Evolutionary conservation across 2,329 filamentous ascomycete species (phyloP).

Genomic region (Penicillium hesseltinei): DNA sequence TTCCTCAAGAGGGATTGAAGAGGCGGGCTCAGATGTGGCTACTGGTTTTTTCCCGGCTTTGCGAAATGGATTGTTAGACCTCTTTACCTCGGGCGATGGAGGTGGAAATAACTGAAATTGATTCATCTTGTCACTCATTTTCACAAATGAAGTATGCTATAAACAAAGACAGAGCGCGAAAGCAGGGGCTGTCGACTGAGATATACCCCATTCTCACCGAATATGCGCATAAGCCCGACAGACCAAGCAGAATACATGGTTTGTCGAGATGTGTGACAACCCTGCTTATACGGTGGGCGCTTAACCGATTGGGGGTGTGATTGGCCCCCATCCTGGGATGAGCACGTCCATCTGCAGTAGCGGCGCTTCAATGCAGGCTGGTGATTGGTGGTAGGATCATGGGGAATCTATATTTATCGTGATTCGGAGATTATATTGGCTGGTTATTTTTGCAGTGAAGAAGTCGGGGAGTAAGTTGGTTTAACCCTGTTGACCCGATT

Average conservation of each 20-base stretch:
- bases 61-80: conserved; percentile 36
- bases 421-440: background rate
- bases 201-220: conserved; percentile 21
- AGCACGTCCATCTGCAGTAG: conserved; percentile 18
- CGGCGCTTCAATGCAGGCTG: conserved; percentile 17
- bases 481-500: background rate
- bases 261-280: conserved; percentile 19
- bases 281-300: conserved; percentile 31
- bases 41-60: conserved; percentile 27
- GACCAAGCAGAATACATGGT: conserved; percentile 5
- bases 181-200: conserved; percentile 19
- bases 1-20: conserved; percentile 32
- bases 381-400: conserved; percentile 15
- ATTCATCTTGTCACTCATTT: conserved; percentile 25
- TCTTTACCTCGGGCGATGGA: conserved; percentile 31
- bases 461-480: conserved; percentile 2
- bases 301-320: conserved; percentile 26
- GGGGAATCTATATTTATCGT: conserved; percentile 7
- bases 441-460: conserved; percentile 4
- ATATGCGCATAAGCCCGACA: background rate
- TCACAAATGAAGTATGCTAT: background rate
- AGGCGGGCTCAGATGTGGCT: conserved; percentile 21
- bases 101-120: conserved; percentile 45
- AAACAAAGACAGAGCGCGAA: conserved; percentile 9
- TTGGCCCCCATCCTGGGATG: conserved; percentile 21